Evolutionary conservation across 2,329 filamentous ascomycete genomes (phyloP).

Genomic region (Knoxdaviesia capensis): DNA sequence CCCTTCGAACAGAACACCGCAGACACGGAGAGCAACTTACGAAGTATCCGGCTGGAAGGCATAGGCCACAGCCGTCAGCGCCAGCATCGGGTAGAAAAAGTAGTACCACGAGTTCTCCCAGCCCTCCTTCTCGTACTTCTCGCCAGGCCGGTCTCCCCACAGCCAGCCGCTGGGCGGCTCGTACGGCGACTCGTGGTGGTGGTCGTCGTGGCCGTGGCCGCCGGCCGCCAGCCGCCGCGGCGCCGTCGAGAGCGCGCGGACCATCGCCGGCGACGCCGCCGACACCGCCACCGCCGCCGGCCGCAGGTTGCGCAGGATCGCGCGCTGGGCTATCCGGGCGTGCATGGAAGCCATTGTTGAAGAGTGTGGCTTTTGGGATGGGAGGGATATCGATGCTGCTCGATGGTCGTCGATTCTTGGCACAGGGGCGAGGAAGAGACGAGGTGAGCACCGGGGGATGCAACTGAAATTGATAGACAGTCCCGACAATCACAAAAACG

Average conservation of each 20-base stretch:
- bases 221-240: neutral
- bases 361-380: no score
- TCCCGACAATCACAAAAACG: no score
- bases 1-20: neutral
- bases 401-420: no score
- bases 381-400: no score
- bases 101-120: constrained; percentile 82
- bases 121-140: constrained; percentile 89
- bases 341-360: no score
- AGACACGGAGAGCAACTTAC: constrained; percentile 38
- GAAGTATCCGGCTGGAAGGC: constrained; percentile 97
- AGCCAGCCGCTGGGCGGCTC: constrained; percentile 85
- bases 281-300: neutral
- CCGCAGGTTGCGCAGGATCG: neutral
- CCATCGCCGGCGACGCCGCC: neutral
- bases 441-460: no score
- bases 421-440: no score
- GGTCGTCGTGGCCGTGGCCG: no score
- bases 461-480: no score
- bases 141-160: constrained; percentile 80
- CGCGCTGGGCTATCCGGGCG: neutral
- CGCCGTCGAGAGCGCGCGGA: neutral
- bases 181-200: constrained; percentile 50
- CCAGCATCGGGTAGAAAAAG: constrained; percentile 63
- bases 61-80: constrained; percentile 58